Base-by-base conservation (phyloP, 345 rosid species). In the Corchorus capsularis region DNA sequence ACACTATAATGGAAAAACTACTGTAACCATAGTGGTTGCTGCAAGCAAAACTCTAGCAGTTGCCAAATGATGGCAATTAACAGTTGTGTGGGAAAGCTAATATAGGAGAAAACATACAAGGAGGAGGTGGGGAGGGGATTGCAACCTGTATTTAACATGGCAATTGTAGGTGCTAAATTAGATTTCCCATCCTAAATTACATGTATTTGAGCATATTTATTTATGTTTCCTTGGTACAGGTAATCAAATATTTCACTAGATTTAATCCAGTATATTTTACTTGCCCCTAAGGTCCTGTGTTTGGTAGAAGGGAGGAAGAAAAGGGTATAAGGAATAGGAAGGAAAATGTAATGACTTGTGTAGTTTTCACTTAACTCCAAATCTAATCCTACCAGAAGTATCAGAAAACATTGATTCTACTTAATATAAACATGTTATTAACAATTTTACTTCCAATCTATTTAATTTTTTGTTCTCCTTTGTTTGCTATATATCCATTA, bases 1-100 rank as follows among this genome's bases (percentile, higher is more conserved):
- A 27, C 72, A 69, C 14, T 69, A 15, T 69, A 49, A 49, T 7
- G 72, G 15, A 32, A 47, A 68, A 69, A 15, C 8, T 43, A 65
- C 10, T 65, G 16, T 5, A 9, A 19, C 35, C 53, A n/a, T 5
- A 68, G 57, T 7, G 15, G 45, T 32, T 0, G 15, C 22, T 15
- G 52, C 27, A 68, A 14, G 59, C 43, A 69, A 69, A 69, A 27
- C 27, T 20, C 55, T 27, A 27, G 0, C 22, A 63, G 47, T 0
- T 39, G 13, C 63, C 27, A 27, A 27, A 56, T 8, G 32, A 19
- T 8, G 61, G 13, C 13, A 56, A 11, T 56, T n/a, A 56, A 55
- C 60, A 55, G 9, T 19, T 8, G 61, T 56, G 32, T 8, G n/a
- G 12, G 61, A 56, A 56, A 56, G 61, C 11, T 54, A 54, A 54